These are phyloP conservation scores for Globisporangium sylvaticum DNA, from an alignment of 352 stramenopile genomes.

Conservation along the genomic window DNA sequence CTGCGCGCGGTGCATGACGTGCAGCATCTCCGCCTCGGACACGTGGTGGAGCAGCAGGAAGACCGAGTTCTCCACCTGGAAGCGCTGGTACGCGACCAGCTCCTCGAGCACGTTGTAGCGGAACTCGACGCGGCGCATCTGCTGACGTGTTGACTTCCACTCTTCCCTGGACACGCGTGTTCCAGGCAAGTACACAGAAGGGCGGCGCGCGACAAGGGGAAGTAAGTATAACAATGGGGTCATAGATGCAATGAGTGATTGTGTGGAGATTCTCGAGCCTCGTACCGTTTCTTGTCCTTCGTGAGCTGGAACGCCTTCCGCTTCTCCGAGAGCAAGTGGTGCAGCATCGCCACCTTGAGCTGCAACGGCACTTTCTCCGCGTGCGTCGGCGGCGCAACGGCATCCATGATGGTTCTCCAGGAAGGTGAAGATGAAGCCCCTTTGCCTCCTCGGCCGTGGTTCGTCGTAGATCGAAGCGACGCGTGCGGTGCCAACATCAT, in stretches of 20 bases:
- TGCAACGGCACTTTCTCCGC: constrained; percentile 48
- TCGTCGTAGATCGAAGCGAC: not conserved
- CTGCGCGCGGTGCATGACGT: constrained; percentile 45
- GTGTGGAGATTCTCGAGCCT: not conserved
- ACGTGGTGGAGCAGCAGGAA: constrained; percentile 67
- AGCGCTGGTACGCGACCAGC: constrained; percentile 51
- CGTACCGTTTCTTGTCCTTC: constrained; percentile 32
- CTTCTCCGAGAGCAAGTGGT: constrained; percentile 58
- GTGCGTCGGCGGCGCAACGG: constrained; percentile 1
- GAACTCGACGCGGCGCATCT: constrained; percentile 54
- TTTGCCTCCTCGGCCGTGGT: not conserved
- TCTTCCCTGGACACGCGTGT: constrained; percentile 23
- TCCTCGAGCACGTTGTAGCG: constrained; percentile 72
- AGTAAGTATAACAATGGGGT: not conserved
- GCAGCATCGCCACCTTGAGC: constrained; percentile 49
- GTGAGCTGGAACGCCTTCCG: constrained; percentile 43
- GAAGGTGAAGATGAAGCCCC: not conserved
- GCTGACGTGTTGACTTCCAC: constrained; percentile 43
- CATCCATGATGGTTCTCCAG: constrained; percentile 8
- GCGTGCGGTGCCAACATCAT: not conserved
- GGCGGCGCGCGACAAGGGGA: not conserved
- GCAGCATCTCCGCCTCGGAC: constrained; percentile 55
- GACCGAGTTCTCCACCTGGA: constrained; percentile 55
- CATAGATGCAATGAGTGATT: not conserved
- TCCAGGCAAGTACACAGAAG: not conserved